Conservation (phyloP, 1,284 basidiomycete genomes). For the Grifola frondosa region DNA sequence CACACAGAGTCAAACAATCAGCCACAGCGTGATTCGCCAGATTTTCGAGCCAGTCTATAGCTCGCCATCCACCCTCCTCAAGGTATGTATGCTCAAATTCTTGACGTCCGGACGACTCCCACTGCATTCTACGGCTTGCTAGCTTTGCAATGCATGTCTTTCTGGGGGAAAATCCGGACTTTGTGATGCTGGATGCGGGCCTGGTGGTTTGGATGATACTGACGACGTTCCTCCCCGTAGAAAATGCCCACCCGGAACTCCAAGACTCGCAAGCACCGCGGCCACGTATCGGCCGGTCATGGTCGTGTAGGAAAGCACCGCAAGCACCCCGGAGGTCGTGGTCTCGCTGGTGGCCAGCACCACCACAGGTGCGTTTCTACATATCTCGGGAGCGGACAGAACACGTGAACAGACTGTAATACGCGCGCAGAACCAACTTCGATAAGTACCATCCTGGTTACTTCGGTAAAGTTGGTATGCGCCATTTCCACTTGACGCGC, state of each 20-base stretch:
- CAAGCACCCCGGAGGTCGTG: conserved; percentile 99
- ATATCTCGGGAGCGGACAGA: no score
- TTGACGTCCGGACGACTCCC: conserved; percentile 23
- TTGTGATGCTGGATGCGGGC: conserved; percentile 50
- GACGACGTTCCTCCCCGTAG: conserved; percentile 35
- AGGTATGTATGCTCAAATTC: conserved; percentile 51
- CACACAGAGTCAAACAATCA: conserved; percentile 35
- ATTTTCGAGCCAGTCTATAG: conserved; percentile 5
- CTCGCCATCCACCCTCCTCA: conserved; percentile 50
- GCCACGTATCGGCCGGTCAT: conserved; percentile 98
- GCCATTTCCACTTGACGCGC: conserved; percentile 94
- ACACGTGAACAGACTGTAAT: no score
- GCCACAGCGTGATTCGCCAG: conserved; percentile 19
- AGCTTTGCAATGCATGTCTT: conserved; percentile 33
- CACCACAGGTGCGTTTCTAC: conserved; percentile 84
- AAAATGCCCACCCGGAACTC: conserved; percentile 93
- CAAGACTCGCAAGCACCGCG: conserved; percentile 98
- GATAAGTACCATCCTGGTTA: conserved; percentile 98
- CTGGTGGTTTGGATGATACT: conserved; percentile 32
- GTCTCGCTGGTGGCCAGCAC: conserved; percentile 99
- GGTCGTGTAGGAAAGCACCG: conserved; percentile 99
- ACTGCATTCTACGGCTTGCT: conserved; percentile 20
- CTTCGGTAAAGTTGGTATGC: conserved; percentile 99
- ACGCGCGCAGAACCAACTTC: conserved; percentile 68
- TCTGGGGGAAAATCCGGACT: conserved; percentile 23